phyloP scores from a whole-genome alignment of 371 early-diverging fungal genomes.

The Mortierella sp. region DNA sequence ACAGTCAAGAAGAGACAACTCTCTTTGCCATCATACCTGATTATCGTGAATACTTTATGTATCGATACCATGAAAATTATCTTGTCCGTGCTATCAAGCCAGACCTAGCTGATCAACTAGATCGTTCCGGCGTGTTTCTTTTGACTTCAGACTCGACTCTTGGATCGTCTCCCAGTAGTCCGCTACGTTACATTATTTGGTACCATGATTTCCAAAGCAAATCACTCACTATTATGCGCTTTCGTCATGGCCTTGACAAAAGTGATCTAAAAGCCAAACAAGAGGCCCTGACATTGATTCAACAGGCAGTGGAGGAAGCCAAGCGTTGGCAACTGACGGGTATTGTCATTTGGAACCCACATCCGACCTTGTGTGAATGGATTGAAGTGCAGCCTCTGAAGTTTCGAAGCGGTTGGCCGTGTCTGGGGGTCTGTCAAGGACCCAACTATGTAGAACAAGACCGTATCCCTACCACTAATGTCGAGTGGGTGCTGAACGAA shows the following conservation, averaged over 20 bases:
- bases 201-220: neutral
- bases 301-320: neutral
- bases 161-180: too few relatives aligned
- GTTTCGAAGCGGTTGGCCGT: neutral
- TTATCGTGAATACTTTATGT: neutral
- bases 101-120: neutral
- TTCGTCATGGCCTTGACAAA: neutral
- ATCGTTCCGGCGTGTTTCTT: neutral
- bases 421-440: neutral
- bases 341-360: conserved; percentile 1
- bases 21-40: neutral
- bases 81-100: neutral
- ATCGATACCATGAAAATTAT: conserved; percentile 2
- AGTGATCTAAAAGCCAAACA: neutral
- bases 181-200: neutral
- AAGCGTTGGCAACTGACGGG: neutral
- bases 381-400: neutral
- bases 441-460: neutral
- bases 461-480: neutral
- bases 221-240: neutral
- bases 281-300: neutral
- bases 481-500: conserved; percentile 3
- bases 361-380: conserved; percentile 1
- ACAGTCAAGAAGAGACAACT: neutral
- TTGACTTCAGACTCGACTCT: neutral